These are phyloP conservation scores for Thraustochytrium striatum DNA, from an alignment of 352 stramenopile genomes.

Conservation along the genomic window DNA sequence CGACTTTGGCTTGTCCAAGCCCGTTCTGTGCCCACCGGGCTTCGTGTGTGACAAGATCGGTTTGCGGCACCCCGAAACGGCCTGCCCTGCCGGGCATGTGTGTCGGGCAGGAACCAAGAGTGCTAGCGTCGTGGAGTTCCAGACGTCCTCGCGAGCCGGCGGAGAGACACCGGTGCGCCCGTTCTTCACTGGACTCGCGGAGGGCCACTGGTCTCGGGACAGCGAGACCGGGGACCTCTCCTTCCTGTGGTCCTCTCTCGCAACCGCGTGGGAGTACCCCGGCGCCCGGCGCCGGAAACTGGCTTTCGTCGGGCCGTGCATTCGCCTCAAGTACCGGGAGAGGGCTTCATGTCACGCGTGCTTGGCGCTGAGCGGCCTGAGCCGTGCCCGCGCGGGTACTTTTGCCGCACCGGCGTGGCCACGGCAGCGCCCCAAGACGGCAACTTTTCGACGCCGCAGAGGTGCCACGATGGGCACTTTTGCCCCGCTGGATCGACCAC, in stretches of 20 bases:
- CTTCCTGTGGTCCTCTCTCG: slow-evolving; percentile 53
- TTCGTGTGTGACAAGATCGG: slow-evolving; percentile 85
- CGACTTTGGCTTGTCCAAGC: slow-evolving; percentile 76
- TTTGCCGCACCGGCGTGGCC: slow-evolving; percentile 79
- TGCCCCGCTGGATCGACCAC: slow-evolving; percentile 82
- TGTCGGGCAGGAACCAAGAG: slow-evolving; percentile 88
- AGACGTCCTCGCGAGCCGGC: slow-evolving; percentile 55
- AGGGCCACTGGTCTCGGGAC: slow-evolving; percentile 50
- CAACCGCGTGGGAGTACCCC: slow-evolving; percentile 55
- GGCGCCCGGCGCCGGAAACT: slow-evolving; percentile 54
- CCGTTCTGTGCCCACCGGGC: slow-evolving; percentile 80
- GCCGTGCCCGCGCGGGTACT: slow-evolving; percentile 84
- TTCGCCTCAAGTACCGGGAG: slow-evolving; percentile 14
- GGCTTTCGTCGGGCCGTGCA: slow-evolving; percentile 50
- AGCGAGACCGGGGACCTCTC: slow-evolving; percentile 52
- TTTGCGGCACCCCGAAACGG: slow-evolving; percentile 67
- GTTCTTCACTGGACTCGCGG: slow-evolving; percentile 46
- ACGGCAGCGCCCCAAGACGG: slow-evolving; percentile 61
- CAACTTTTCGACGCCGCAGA: slow-evolving; percentile 89
- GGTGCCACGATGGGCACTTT: slow-evolving; percentile 91
- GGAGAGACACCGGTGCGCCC: slow-evolving; percentile 3
- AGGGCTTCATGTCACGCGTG: slow-evolving; percentile 44
- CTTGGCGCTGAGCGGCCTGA: slow-evolving; percentile 82
- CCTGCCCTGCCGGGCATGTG: slow-evolving; percentile 85
- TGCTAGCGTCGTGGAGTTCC: slow-evolving; percentile 64